A percentile compares a stretch with the other conserved stretches of the same genome.
These are phyloP conservation scores for Neoarthrinium moseri DNA, from an alignment of 2,329 filamentous ascomycete species.

Conservation along the genomic window DNA sequence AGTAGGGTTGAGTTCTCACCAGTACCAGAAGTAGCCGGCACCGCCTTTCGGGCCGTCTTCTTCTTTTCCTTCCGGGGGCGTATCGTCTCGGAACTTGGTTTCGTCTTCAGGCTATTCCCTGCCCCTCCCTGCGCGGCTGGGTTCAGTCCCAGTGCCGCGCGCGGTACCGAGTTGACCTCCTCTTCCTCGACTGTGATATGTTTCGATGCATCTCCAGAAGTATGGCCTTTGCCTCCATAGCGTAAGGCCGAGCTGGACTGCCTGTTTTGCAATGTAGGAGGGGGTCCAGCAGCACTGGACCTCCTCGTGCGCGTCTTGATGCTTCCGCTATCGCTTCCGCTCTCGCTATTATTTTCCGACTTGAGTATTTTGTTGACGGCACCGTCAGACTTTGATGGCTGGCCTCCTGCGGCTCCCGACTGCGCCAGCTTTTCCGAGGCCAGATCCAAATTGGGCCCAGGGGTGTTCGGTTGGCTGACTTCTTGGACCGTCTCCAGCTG, in stretches of 20 bases:
- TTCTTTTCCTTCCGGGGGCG: slow-evolving; percentile 92
- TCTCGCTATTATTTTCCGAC: slow-evolving; percentile 51
- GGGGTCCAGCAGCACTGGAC: slow-evolving; percentile 39
- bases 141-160: slow-evolving; percentile 69
- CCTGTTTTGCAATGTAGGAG: slow-evolving; percentile 55
- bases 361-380: slow-evolving; percentile 41
- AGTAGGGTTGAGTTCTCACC: slow-evolving; percentile 54
- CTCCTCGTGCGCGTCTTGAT: slow-evolving; percentile 41
- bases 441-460: slow-evolving; percentile 46
- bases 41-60: slow-evolving; percentile 72
- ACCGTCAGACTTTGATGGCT: slow-evolving; percentile 37
- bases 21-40: slow-evolving; percentile 67
- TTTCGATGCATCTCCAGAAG: slow-evolving; percentile 65
- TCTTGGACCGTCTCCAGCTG: slow-evolving; percentile 90
- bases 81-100: slow-evolving; percentile 94
- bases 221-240: slow-evolving; percentile 65
- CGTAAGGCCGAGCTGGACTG: slow-evolving; percentile 69
- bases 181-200: slow-evolving; percentile 99
- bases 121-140: slow-evolving; percentile 62
- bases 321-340: slow-evolving; percentile 65
- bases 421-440: slow-evolving; percentile 52
- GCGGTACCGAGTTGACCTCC: slow-evolving; percentile 87
- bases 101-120: slow-evolving; percentile 78
- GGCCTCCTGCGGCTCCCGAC: slow-evolving; percentile 39
- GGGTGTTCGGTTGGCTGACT: slow-evolving; percentile 74